These are phyloP conservation scores for Chrysoporthe austroafricana DNA, from an alignment of 2,329 filamentous ascomycete species.

Conservation along the genomic window DNA sequence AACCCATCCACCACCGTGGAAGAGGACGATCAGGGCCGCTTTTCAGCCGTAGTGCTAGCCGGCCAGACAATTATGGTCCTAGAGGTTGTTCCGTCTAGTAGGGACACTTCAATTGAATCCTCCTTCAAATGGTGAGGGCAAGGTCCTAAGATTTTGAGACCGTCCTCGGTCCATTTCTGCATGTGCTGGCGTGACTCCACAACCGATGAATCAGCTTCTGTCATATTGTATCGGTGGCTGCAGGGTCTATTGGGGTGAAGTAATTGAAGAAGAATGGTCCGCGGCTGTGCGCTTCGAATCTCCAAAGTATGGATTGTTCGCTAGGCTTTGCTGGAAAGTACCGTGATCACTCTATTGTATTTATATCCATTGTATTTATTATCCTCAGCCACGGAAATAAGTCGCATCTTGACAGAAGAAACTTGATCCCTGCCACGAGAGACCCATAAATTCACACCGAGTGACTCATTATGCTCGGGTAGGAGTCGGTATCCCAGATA, in stretches of 20 bases:
- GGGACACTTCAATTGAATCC: slow-evolving; percentile 9
- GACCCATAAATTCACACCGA: neutral
- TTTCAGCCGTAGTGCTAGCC: neutral
- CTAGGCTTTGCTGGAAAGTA: neutral
- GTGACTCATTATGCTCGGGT: neutral
- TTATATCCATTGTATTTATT: neutral
- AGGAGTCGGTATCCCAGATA: neutral
- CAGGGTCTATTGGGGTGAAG: neutral
- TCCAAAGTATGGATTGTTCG: neutral
- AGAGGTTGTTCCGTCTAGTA: slow-evolving; percentile 7
- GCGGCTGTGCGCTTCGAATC: neutral
- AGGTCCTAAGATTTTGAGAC: slow-evolving; percentile 9
- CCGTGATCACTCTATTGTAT: neutral
- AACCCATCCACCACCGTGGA: slow-evolving; percentile 14
- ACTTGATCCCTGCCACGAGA: neutral
- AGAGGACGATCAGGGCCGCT: slow-evolving; percentile 15
- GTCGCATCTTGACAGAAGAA: neutral
- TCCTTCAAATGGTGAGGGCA: slow-evolving; percentile 10
- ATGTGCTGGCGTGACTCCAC: slow-evolving; percentile 1
- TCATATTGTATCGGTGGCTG: neutral
- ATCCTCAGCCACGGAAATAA: neutral
- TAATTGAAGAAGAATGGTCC: neutral
- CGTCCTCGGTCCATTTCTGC: slow-evolving; percentile 1
- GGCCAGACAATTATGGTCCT: slow-evolving; percentile 17
- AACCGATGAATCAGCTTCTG: neutral